Evolutionary conservation across 345 rosid species (phyloP), one percentile per base, ranked within the genome.

Genomic region (Psidium guajava): DNA sequence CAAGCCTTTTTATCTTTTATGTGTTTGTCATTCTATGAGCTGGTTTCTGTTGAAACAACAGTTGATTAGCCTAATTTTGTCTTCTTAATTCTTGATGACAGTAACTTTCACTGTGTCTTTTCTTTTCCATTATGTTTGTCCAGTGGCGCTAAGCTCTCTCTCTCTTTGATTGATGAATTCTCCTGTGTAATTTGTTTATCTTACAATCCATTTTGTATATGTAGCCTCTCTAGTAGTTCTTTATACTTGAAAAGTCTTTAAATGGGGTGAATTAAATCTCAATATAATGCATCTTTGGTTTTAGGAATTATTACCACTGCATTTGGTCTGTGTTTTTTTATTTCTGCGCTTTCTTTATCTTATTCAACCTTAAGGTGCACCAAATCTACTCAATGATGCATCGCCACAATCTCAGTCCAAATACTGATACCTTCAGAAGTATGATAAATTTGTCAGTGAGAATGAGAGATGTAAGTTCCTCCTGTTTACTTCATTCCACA

Each of bases 391-490:
- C 95, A 75, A 52, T 94, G 82, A 92, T 97, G 81, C 82, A 87
- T 84, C 85, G 54, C 61, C 91, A 89, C 86, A 86, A 88, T 74
- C 86, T 96, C 95, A 88, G 88, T 90, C 93, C 99, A 86, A 93
- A 87, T 87, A 83, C 77, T 82, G 98, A 95, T 88, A 95, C 93
- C 84, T 93, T 93, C 92, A 89, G 91, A 87, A 86, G 87, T 85
- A 92, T 95, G 92, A 96, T 97, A 92, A 91, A 86, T 88, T 85
- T 92, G 92, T 88, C 91, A 40, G 91, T 89, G 84, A 94, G 90
- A 92, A 89, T 93, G 92, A 95, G 91, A 94, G 98, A 97, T 88
- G 99, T 97, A 92, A 93, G 91, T 89, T 85, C 44, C 24, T 69
- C 77, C 47, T 36, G 13, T 69, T 8, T 69, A 32, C 77, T 32